Base-by-base conservation (phyloP, 768 basidiomycete species). In the Leccinum aurantiacum region DNA sequence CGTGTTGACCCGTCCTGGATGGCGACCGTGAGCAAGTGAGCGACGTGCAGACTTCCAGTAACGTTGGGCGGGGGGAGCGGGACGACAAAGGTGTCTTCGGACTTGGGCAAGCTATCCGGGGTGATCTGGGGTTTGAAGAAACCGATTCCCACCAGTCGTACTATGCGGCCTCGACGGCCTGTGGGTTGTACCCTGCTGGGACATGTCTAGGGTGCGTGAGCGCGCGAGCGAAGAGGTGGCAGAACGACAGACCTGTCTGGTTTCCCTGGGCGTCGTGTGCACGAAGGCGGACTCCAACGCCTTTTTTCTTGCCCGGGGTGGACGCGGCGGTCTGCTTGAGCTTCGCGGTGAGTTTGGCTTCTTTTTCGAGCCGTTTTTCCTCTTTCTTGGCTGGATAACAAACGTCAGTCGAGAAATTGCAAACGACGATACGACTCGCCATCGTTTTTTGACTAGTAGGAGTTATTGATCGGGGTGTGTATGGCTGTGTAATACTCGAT, bases 101-200 rank as follows among this genome's bases (percentile, higher is more conserved):
- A 53, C 85, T 84, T 22, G 53, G 79, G 74, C n/a, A 82, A 77
- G 11, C 86, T 87, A 56, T 89, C 80, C 1, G 80, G 69, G 69
- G 79, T 80, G n/a, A 83, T 75, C 59, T 84, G 81, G 4, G 96
- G 93, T 65, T 86, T 84, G 84, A 96, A 97, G 79, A 89, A 95
- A 4, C 93, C 95, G 85, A 82, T 38, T 86, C 80, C 95, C 96
- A 98, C 97, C 97, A 98, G 67, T 96, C 93, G 67, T 98, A 98
- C 93, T 96, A 98, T 2, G 93, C 88, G 0, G 95, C 81, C 70
- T 98, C 96, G 60, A 98, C 90, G 38, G 91, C 91, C 63, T 91
- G 88, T 9, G 97, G 96, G 73, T 98, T 95, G 77, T 98, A 99
- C 4, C 92, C 91, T n/a, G 83, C 80, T 2, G 80, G 2, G 90